These are phyloP conservation scores for Lentinus polychrous DNA, from an alignment of 1,284 basidiomycete genomes.

Conservation along the genomic window DNA sequence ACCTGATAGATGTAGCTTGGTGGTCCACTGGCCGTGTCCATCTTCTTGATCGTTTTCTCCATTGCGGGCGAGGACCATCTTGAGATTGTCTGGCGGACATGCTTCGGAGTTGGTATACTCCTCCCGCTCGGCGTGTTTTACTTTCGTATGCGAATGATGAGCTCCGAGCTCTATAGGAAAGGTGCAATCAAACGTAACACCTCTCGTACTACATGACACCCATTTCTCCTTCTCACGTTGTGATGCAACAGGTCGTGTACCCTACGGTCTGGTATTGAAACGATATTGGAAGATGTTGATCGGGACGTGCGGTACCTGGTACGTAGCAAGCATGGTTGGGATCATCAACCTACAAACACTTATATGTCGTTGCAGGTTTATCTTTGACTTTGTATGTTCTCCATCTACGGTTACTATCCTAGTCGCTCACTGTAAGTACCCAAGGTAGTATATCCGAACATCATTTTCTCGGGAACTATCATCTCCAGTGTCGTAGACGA, in stretches of 20 bases:
- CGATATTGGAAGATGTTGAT: slow-evolving; percentile 66
- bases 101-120: slow-evolving; percentile 66
- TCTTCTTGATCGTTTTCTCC: slow-evolving; percentile 69
- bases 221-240: slow-evolving; percentile 5
- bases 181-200: slow-evolving; percentile 55
- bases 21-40: slow-evolving; percentile 60
- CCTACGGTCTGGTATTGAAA: slow-evolving; percentile 55
- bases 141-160: slow-evolving; percentile 69
- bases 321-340: slow-evolving; percentile 11
- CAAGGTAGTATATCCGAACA: slow-evolving; percentile 37
- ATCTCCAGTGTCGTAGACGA: slow-evolving; percentile 54
- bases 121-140: slow-evolving; percentile 66
- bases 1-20: slow-evolving; percentile 39
- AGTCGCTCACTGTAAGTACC: not conserved
- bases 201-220: slow-evolving; percentile 30
- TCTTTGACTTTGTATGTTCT: slow-evolving; percentile 60
- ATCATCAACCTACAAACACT: slow-evolving; percentile 8
- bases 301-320: slow-evolving; percentile 71
- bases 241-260: slow-evolving; percentile 40
- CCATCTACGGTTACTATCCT: not conserved
- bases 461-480: slow-evolving; percentile 53
- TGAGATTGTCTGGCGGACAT: slow-evolving; percentile 69
- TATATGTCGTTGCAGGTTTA: slow-evolving; percentile 52
- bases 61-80: slow-evolving; percentile 61
- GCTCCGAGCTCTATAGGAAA: slow-evolving; percentile 56